These are phyloP conservation scores for Sporothrix variecibatus DNA, from an alignment of 2,329 filamentous ascomycete species.

Conservation along the genomic window DNA sequence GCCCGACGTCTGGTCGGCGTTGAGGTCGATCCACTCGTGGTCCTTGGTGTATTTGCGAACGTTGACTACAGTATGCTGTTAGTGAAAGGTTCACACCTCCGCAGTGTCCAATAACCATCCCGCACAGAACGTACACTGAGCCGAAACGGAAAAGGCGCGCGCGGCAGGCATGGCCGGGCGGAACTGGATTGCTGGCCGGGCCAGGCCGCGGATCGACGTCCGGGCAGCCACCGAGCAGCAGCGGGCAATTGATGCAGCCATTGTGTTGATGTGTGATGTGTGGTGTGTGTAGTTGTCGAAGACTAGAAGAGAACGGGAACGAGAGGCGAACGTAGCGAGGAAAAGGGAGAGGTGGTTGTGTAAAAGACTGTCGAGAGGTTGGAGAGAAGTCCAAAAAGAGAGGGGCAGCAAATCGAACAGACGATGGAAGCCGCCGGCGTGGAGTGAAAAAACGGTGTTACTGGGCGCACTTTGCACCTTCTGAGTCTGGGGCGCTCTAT, in stretches of 20 bases:
- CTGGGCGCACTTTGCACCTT: background rate
- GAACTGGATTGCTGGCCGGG: constrained; percentile 36
- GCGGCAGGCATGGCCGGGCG: constrained; percentile 43
- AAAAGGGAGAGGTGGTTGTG: background rate
- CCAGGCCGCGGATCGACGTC: constrained; percentile 45
- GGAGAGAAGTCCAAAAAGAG: background rate
- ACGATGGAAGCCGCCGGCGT: background rate
- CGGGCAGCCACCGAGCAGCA: constrained; percentile 52
- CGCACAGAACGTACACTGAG: constrained; percentile 40
- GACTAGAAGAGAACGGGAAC: background rate
- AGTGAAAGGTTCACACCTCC: constrained; percentile 30
- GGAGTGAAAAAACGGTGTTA: constrained; percentile 9
- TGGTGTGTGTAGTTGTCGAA: background rate
- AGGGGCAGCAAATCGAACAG: constrained; percentile 5
- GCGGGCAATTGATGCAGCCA: constrained; percentile 63
- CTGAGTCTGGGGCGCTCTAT: background rate
- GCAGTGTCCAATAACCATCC: too few relatives aligned
- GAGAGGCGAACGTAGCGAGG: background rate
- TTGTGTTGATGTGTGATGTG: constrained; percentile 39
- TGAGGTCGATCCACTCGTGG: constrained; percentile 96
- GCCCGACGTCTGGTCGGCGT: constrained; percentile 78
- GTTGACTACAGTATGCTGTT: constrained; percentile 48
- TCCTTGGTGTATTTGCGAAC: constrained; percentile 91
- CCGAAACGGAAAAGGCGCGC: constrained; percentile 51
- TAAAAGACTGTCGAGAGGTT: background rate